Base-by-base conservation (phyloP, 352 stramenopile genomes). In the Hyaloperonospora arabidopsidis region DNA sequence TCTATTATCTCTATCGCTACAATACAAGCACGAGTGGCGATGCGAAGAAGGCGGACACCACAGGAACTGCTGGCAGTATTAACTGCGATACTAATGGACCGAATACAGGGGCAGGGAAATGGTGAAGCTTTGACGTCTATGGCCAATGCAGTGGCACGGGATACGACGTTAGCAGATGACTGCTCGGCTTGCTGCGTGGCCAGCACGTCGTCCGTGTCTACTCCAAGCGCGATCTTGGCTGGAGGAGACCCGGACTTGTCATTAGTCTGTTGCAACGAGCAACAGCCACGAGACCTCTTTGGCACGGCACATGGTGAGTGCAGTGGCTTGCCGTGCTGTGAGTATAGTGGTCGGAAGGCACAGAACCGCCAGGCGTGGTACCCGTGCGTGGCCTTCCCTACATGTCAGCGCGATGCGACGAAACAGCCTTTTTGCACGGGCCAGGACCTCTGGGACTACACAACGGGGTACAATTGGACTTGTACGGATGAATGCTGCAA, bases 351-450 rank as follows among this genome's bases (percentile, higher is more conserved):
- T 8, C 65, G 77, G 7, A 76, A 76, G 28, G 63, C 78, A n/a
- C 79, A 88, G 63, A 83, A 84, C 40, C 71, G 74, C 36, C 70
- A 84, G 45, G 70, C 77, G 32, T 94, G 84, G 84, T 91, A 86
- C 57, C 84, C 84, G 55, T 94, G 84, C 49, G 52, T 91, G 49
- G 61, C 80, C 3, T 94, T 91, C 65, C 74, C 82, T 23, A 80
- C 76, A 36, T 94, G 84, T 52, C 66, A 80, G 47, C 77, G 77
- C 38, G 74, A 91, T 66, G 62, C 59, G 0, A 79, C 70, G 52
- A 88, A 86, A 47, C 65, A 79, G 45, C 53, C 63, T 19, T 89
- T 89, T 35, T 91, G 79, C 57, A 68, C 70, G 19, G 60, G 64
- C 7, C 52, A 78, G 18, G 61, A 69, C 17, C 57, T 72, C 5